Conservation (phyloP, 73 alveolate genomes). For the Durusdinium trenchii region DNA sequence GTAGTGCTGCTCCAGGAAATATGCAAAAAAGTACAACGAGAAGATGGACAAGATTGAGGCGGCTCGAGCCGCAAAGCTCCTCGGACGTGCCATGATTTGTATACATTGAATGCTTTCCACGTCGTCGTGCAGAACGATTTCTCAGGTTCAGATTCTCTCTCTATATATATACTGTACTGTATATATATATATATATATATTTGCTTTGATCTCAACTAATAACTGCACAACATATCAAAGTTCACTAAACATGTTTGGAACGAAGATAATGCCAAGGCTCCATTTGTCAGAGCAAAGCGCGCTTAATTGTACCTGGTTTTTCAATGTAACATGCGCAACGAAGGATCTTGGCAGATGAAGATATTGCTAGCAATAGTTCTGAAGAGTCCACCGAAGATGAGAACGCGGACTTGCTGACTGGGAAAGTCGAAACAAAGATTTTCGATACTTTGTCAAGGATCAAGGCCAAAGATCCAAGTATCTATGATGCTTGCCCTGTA, state of each 20-base stretch:
- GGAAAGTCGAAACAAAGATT: conserved; percentile 63
- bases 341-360: conserved; percentile 82
- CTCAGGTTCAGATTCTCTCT: too few species aligned
- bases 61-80: conserved; percentile 41
- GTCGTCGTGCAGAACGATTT: too few species aligned
- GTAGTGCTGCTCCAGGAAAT: conserved; percentile 24
- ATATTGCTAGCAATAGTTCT: conserved; percentile 7
- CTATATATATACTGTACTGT: too few species aligned
- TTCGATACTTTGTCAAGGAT: conserved; percentile 82
- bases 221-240: too few species aligned
- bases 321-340: background rate
- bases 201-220: too few species aligned
- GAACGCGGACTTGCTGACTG: conserved; percentile 66
- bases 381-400: conserved; percentile 84
- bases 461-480: conserved; percentile 76
- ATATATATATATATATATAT: too few species aligned
- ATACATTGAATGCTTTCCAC: too few species aligned
- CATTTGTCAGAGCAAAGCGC: too few species aligned
- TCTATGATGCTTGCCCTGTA: background rate
- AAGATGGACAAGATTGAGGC: conserved; percentile 78
- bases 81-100: background rate
- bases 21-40: conserved; percentile 89
- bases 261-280: too few species aligned
- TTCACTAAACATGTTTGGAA: too few species aligned
- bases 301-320: background rate